Base-by-base conservation (phyloP, 345 rosid genomes). In the Pistacia vera region DNA sequence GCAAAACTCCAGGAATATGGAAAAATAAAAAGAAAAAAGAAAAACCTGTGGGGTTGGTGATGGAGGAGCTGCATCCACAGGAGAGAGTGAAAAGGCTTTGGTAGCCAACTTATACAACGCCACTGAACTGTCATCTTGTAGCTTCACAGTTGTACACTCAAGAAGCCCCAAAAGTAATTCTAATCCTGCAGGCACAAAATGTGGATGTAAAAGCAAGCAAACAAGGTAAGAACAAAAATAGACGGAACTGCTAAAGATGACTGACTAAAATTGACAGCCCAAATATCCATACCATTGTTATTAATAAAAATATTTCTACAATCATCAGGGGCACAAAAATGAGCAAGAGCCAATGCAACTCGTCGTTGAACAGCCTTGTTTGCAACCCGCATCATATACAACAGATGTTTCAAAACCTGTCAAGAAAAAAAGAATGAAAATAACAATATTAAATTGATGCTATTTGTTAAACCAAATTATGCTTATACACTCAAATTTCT, bases 331-430 rank as follows among this genome's bases (percentile, higher is more conserved):
- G 88, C 79, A 83, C 93, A 90, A n/a, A 90, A 88, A 81, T 90
- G 86, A 81, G 97, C 90, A 73, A 92, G 90, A 73, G 95, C 78
- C 83, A 89, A 76, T 82, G 90, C 89, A 81, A 92, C 78, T 77
- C 81, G 83, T 75, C 74, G 90, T 79, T 90, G 90, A 68, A 86
- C 76, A 68, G 79, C 56, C 77, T 79, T 86, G 62, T 87, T 90
- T 0, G 84, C 78, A 58, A 69, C 80, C 60, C 85, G 84, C 95
- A 90, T 85, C 75, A 86, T 56, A 80, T 88, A 88, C 68, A 92
- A 65, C 35, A 90, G 82, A 75, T 82, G 88, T 72, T 79, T 86
- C 71, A 90, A 66, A 30, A 85, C 89, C 97, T 92, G 81, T 51
- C 49, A 67, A 74, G 75, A 62, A 61, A 71, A 78, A 44, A 22